Evolutionary conservation across 2,329 filamentous ascomycete genomes (phyloP), one percentile per base, ranked within the genome.

Genomic region (Magnaporthiopsis poae): DNA sequence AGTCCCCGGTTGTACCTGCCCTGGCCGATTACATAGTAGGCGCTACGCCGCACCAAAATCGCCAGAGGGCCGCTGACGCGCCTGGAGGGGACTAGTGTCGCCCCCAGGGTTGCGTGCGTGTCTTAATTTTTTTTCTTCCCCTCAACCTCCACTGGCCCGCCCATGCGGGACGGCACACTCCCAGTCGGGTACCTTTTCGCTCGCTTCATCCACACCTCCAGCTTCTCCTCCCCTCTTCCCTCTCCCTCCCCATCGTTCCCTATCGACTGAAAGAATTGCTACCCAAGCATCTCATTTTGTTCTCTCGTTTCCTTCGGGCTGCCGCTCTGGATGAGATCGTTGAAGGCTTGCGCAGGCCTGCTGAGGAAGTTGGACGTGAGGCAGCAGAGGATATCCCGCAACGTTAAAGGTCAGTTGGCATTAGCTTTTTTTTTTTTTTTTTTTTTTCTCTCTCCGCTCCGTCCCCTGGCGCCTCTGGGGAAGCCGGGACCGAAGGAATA

Each of bases 131-230:
- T 69, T 68, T 61, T 68, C 69, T 66, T 68, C 67, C 61, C 63
- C 52, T 35, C 25, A 25, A 25, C 60, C 31, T 61, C 60, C 60
- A 29, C 61, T 66, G 52, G 65, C 69, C 68, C 64, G 66, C 31
- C 31, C 35, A 36, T 69, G 61, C 61, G 29, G 61, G 61, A 62
- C n/a, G 46, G 46, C 46, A 56, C 61, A 36, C 33, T 33, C 61
- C 61, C 61, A 62, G 65, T 67, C 62, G 61, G 71, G 66, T 71
- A 68, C 68, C 66, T 71, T 68, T 68, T 63, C 68, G 67, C 68
- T 68, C 68, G 67, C 69, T 69, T 61, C 56, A 60, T 60, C 63
- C 63, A 59, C 63, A 39, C 63, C 60, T 66, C 65, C 63, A 60
- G 56, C 60, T 66, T 65, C 63, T 69, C 66, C 66, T n/a, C 69